Conservation (phyloP, 495 filamentous ascomycete species). For the Xylaria scruposa region DNA sequence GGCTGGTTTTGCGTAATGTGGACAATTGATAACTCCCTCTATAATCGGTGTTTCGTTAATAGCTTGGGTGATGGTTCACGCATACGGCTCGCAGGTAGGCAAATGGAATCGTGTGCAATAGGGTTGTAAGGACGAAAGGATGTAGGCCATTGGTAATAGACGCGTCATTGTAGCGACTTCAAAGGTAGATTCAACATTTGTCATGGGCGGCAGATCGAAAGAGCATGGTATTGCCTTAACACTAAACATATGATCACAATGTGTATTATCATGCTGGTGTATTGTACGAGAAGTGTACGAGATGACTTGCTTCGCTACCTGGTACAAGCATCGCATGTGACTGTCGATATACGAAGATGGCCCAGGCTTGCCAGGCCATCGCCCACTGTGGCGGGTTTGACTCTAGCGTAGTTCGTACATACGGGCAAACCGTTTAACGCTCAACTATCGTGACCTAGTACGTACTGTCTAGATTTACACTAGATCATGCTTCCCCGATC, state of each 20-base stretch:
- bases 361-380: neutral
- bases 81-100: neutral
- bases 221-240: neutral
- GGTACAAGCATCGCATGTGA: slow-evolving; percentile 3
- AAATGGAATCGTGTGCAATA: neutral
- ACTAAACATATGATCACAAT: neutral
- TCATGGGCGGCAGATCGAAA: neutral
- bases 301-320: neutral
- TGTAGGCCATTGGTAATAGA: neutral
- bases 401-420: neutral
- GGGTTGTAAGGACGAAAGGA: neutral
- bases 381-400: slow-evolving; percentile 12
- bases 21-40: neutral
- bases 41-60: neutral
- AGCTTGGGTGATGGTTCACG: neutral
- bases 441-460: neutral
- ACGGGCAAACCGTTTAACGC: neutral
- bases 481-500: slow-evolving; percentile 19
- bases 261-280: neutral
- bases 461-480: slow-evolving; percentile 5
- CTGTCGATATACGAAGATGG: neutral
- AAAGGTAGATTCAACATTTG: neutral
- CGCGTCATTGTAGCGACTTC: neutral
- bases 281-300: neutral
- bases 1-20: neutral